Percentiles rank a stretch among this genome's conserved stretches.
Evolutionary conservation across 2,329 filamentous ascomycete species (phyloP).

Genomic region (Neocucurbitaria cava): DNA sequence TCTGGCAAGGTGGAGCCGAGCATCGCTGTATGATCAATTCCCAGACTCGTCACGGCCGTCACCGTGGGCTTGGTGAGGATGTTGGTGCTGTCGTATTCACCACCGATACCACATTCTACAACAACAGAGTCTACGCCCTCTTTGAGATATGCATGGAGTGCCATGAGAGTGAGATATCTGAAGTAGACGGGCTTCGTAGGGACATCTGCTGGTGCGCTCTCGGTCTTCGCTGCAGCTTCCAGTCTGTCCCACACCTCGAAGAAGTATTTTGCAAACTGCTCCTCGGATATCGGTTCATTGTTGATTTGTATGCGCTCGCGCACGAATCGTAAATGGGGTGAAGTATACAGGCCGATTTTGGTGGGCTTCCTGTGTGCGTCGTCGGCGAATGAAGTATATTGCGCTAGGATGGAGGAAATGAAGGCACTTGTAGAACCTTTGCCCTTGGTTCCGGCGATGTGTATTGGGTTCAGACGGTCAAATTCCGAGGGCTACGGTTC

Average conservation of each 20-base stretch:
- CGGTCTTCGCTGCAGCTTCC: constrained; percentile 60
- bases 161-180: constrained; percentile 86
- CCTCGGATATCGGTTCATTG: constrained; percentile 71
- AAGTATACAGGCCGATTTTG: constrained; percentile 82
- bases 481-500: constrained; percentile 64
- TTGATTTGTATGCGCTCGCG: constrained; percentile 86
- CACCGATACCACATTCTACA: constrained; percentile 92
- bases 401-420: constrained; percentile 77
- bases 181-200: constrained; percentile 87
- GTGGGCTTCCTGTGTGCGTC: constrained; percentile 44
- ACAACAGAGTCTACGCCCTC: constrained; percentile 81
- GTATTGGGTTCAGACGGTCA: constrained; percentile 69
- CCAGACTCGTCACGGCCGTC: constrained; percentile 78
- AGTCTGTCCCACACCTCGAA: constrained; percentile 82
- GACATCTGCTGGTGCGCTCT: constrained; percentile 57
- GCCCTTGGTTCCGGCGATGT: constrained; percentile 92
- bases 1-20: constrained; percentile 79
- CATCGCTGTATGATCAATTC: constrained; percentile 84
- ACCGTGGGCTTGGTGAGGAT: constrained; percentile 74
- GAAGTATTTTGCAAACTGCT: constrained; percentile 76
- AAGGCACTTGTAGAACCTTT: constrained; percentile 91
- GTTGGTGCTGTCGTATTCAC: constrained; percentile 92
- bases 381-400: constrained; percentile 58
- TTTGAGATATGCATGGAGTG: constrained; percentile 79
- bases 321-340: constrained; percentile 82